phyloP scores from a whole-genome alignment of 1,139 yeast species.

The Suhomyces panamericanus region DNA sequence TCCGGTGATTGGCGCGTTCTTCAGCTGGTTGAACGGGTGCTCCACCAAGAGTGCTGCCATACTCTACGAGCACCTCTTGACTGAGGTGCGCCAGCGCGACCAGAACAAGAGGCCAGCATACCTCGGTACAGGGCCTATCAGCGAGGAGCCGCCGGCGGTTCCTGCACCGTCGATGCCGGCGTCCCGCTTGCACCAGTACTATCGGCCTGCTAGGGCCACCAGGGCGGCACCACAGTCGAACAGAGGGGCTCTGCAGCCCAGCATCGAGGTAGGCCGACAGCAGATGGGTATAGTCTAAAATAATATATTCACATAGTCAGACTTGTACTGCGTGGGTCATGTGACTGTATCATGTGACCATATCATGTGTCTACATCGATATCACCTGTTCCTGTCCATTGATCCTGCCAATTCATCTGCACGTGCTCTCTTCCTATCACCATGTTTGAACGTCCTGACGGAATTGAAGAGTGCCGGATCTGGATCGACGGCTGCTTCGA shows the following conservation, averaged over 20 bases:
- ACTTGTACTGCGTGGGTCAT: too few species aligned
- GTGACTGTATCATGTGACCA: not conserved
- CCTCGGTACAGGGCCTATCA: conserved; percentile 7
- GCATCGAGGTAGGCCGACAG: conserved; percentile 28
- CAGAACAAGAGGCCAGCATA: conserved; percentile 17
- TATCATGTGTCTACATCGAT: too few species aligned
- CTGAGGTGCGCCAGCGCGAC: conserved; percentile 33
- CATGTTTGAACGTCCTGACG: conserved; percentile 48
- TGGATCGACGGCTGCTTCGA: conserved; percentile 99
- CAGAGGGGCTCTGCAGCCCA: not conserved
- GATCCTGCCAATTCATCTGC: not conserved
- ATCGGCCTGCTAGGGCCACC: conserved; percentile 1
- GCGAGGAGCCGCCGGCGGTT: conserved; percentile 4
- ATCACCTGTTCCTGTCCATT: too few species aligned
- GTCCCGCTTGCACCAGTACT: conserved; percentile 3
- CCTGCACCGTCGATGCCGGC: conserved; percentile 5
- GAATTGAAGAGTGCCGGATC: conserved; percentile 48
- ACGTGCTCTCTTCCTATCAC: conserved; percentile 2
- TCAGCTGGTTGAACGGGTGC: conserved; percentile 80
- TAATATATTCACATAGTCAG: too few species aligned
- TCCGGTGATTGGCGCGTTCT: conserved; percentile 74
- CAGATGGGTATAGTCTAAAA: conserved; percentile 31
- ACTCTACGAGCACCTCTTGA: conserved; percentile 53
- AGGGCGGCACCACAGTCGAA: not conserved
- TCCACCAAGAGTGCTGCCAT: conserved; percentile 88